Evolutionary conservation across 768 basidiomycete genomes (phyloP).

Genomic region (Terana coerulea): DNA sequence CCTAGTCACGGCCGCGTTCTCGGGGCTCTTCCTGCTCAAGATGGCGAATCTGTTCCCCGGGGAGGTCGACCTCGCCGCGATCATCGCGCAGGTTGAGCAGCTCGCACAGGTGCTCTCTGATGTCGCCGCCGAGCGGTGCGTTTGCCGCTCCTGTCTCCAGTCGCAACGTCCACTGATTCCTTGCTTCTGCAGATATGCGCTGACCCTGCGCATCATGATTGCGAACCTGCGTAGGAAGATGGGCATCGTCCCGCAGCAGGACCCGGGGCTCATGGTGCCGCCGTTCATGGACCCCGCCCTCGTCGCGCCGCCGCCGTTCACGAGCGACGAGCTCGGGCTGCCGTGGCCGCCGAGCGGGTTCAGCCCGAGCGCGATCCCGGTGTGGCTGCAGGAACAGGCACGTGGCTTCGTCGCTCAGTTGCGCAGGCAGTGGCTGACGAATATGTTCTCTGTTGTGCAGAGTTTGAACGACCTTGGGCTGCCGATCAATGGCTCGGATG

Average conservation of each 20-base stretch:
- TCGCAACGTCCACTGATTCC: not conserved
- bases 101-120: conserved; percentile 87
- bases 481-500: conserved; percentile 89
- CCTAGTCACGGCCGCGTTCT: conserved; percentile 88
- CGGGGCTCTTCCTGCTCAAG: conserved; percentile 87
- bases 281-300: conserved; percentile 52
- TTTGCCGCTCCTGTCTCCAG: not conserved
- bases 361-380: conserved; percentile 78
- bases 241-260: conserved; percentile 41
- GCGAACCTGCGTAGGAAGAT: conserved; percentile 88
- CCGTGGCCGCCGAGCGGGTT: conserved; percentile 65
- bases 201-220: conserved; percentile 91
- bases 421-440: not conserved
- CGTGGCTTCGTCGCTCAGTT: conserved; percentile 24
- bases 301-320: conserved; percentile 41
- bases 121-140: conserved; percentile 84
- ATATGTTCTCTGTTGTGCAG: conserved; percentile 34
- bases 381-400: conserved; percentile 91
- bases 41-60: conserved; percentile 92
- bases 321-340: conserved; percentile 83
- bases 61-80: conserved; percentile 72
- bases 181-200: conserved; percentile 58
- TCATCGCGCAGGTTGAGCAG: conserved; percentile 85
- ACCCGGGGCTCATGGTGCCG: conserved; percentile 47
- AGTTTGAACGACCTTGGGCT: conserved; percentile 86